phyloP scores from a whole-genome alignment of 257 asterid species.

The Linderniella brevidens region DNA sequence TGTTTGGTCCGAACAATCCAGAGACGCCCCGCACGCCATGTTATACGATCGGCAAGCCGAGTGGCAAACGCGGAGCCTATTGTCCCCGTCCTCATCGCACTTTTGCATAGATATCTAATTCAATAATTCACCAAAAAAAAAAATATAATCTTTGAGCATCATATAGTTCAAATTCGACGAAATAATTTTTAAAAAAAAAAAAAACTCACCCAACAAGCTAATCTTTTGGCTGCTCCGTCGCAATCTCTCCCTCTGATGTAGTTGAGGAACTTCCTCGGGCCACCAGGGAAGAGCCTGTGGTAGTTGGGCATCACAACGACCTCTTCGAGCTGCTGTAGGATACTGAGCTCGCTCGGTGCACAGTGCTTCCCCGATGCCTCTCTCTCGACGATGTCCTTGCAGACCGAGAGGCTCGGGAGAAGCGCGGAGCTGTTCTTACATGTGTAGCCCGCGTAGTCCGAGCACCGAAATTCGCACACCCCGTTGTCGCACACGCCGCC shows the following conservation, averaged over 20 bases:
- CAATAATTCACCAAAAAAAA: background rate
- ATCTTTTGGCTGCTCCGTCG: constrained; percentile 88
- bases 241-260: constrained; percentile 83
- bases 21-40: constrained; percentile 91
- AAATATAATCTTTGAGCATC: too few species aligned
- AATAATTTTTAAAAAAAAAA: too few species aligned
- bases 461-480: constrained; percentile 92
- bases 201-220: constrained; percentile 96
- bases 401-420: constrained; percentile 73
- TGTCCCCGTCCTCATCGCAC: constrained; percentile 82
- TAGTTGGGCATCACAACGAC: constrained; percentile 99
- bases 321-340: constrained; percentile 92
- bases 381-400: constrained; percentile 63
- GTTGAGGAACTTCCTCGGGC: constrained; percentile 81
- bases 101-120: constrained; percentile 87
- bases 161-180: too few species aligned
- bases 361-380: constrained; percentile 72
- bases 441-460: constrained; percentile 96
- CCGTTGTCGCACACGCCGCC: constrained; percentile 99
- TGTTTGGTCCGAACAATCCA: constrained; percentile 94
- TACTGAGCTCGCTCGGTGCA: constrained; percentile 82
- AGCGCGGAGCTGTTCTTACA: constrained; percentile 91
- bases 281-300: constrained; percentile 85
- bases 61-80: constrained; percentile 88
- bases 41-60: constrained; percentile 92